Conservation (phyloP, 148 eudicot species). For the Persicaria tinctoria region DNA sequence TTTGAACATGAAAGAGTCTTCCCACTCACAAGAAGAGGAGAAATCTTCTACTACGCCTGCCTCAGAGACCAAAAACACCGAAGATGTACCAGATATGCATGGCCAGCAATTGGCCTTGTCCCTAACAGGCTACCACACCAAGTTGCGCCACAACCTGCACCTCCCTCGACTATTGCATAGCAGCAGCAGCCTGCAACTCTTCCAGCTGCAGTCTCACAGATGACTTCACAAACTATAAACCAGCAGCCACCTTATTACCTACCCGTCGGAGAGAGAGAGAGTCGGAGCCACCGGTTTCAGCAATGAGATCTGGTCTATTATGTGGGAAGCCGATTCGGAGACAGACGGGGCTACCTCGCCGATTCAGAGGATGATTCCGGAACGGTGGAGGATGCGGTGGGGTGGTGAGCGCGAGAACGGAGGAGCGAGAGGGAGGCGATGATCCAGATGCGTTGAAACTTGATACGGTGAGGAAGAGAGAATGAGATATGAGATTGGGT, state of each 20-base stretch:
- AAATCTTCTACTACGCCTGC: constrained; percentile 35
- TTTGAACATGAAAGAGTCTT: constrained; percentile 64
- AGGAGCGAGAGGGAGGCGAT: too few relatives aligned
- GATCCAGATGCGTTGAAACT: too few relatives aligned
- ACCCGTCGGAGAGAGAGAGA: too few relatives aligned
- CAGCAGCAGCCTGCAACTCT: constrained; percentile 28
- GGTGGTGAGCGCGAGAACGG: too few relatives aligned
- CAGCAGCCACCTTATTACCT: constrained; percentile 28
- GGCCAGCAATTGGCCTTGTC: constrained; percentile 56
- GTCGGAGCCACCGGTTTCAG: too few relatives aligned
- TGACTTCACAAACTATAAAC: constrained; percentile 12
- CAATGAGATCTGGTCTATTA: too few relatives aligned
- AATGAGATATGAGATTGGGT: too few relatives aligned
- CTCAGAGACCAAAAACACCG: constrained; percentile 47
- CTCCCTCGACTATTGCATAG: background rate
- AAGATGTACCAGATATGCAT: constrained; percentile 46
- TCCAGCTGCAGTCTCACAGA: constrained; percentile 11
- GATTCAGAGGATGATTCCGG: too few relatives aligned
- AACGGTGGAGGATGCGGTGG: too few relatives aligned
- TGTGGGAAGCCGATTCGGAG: too few relatives aligned
- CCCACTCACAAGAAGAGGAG: constrained; percentile 50
- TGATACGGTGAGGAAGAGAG: too few relatives aligned
- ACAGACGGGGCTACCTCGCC: too few relatives aligned
- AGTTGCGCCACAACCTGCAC: constrained; percentile 1
- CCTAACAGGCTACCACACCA: constrained; percentile 7